phyloP scores from a whole-genome alignment of 352 stramenopile genomes.

The Phytophthora capsici region DNA sequence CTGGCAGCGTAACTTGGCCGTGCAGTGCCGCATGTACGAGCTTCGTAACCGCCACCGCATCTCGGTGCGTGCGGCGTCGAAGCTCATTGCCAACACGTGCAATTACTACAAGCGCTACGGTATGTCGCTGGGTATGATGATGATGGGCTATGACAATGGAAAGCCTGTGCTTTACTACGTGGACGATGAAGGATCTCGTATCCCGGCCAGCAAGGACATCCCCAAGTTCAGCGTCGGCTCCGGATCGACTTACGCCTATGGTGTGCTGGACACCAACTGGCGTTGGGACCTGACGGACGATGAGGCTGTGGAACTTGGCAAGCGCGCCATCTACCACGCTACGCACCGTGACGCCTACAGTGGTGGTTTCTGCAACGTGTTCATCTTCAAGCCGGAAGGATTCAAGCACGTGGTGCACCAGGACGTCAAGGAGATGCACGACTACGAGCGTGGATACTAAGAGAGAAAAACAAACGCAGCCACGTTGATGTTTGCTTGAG shows the following conservation, averaged over 20 bases:
- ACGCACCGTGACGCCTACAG: conserved; percentile 99
- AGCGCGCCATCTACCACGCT: conserved; percentile 99
- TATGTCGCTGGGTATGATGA: conserved; percentile 99
- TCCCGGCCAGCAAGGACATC: conserved; percentile 94
- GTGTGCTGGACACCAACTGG: conserved; percentile 98
- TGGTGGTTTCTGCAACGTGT: conserved; percentile 97
- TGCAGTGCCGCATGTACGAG: conserved; percentile 97
- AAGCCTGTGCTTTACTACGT: conserved; percentile 99
- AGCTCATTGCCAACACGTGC: conserved; percentile 99
- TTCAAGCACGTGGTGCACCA: conserved; percentile 97
- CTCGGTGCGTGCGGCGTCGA: conserved; percentile 98
- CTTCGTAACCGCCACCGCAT: conserved; percentile 99
- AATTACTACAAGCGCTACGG: conserved; percentile 94
- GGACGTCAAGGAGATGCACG: conserved; percentile 99
- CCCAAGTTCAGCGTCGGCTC: conserved; percentile 99
- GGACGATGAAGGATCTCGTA: conserved; percentile 99
- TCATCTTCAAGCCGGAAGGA: conserved; percentile 97
- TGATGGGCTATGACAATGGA: conserved; percentile 99
- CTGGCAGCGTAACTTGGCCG: conserved; percentile 99
- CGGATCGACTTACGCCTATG: conserved; percentile 99
- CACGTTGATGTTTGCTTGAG: conserved; percentile 5
- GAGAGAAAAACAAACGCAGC: conserved; percentile 5
- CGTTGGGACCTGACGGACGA: conserved; percentile 97
- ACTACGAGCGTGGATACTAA: conserved; percentile 74
- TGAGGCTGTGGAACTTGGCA: conserved; percentile 99